Evolutionary conservation across 2,329 filamentous ascomycete species (phyloP).

Genomic region (Tolypocladium tropicale): DNA sequence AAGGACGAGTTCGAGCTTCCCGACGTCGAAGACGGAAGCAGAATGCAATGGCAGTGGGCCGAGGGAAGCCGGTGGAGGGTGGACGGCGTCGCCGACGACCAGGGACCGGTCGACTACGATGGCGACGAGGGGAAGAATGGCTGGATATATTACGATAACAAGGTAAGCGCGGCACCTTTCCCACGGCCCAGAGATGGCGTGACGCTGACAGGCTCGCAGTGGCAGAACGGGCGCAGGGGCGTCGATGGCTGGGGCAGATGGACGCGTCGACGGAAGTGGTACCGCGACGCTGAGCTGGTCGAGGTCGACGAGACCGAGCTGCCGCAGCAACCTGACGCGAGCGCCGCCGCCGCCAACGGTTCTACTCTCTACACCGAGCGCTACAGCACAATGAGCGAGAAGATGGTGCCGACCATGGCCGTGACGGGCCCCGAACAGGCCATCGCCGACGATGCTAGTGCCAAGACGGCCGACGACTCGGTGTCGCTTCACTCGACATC

Average conservation of each 20-base stretch:
- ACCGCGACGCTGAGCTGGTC: conserved; percentile 88
- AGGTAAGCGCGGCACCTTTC: conserved; percentile 42
- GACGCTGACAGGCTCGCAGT: conserved; percentile 39
- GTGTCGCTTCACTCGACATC: conserved; percentile 38
- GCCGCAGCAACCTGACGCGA: conserved; percentile 27
- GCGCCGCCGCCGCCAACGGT: conserved; percentile 16
- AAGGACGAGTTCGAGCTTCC: conserved; percentile 60
- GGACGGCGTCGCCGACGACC: conserved; percentile 56
- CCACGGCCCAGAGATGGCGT: neutral
- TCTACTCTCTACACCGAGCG: conserved; percentile 13
- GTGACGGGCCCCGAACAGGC: conserved; percentile 10
- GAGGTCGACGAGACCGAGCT: conserved; percentile 43
- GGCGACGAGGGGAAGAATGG: conserved; percentile 57
- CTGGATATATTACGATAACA: conserved; percentile 98
- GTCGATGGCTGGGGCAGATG: conserved; percentile 90
- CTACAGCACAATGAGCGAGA: conserved; percentile 26
- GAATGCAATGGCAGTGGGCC: conserved; percentile 64
- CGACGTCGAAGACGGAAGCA: conserved; percentile 48
- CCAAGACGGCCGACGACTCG: conserved; percentile 28
- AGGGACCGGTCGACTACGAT: conserved; percentile 37
- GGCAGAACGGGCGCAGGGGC: conserved; percentile 78
- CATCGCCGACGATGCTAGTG: conserved; percentile 16
- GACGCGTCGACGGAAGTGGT: conserved; percentile 91
- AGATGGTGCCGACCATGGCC: conserved; percentile 20
- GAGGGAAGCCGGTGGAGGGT: conserved; percentile 78